Base-by-base conservation (phyloP, 352 stramenopile genomes). In the Phytophthora palmivora region DNA sequence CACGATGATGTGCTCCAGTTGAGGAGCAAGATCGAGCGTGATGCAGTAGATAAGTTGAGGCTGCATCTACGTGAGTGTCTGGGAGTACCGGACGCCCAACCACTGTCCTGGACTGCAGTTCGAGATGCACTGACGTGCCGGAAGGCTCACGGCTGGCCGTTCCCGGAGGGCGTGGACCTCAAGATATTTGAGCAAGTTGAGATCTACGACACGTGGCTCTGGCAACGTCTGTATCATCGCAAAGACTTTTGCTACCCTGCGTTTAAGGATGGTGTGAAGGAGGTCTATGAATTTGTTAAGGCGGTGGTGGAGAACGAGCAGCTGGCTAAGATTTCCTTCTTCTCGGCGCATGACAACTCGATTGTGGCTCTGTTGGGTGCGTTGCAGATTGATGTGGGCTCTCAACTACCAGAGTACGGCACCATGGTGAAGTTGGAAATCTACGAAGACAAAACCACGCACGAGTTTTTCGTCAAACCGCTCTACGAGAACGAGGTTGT, bases 341-440 rank as follows among this genome's bases (percentile, higher is more conserved):
- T 92, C 68, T 95, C 87, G 16, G 84, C 84, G 1, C 87, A 95
- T 50, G 84, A 95, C 70, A 93, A 93, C 63, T 91, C 87, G 37
- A 89, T 95, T 67, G 82, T 95, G 12, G 84, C 82, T 19, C 75
- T 93, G 54, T 50, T 92, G 59, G 78, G 78, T 21, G 82, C 84
- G 39, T 55, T 95, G 24, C 75, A 89, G 58, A 71, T 95, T 16
- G 65, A 92, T 5, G 78, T 91, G 37, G 78, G 77, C 6, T 61
- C 55, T 5, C 65, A 79, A 4, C 46, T 91, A 36, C 87, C 87
- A 0, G 70, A 85, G 48, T 94, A 94, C 47, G 87, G 87, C 52
- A 83, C 83, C 2, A 74, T 88, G 51, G 49, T 94, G 43, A 70
- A 74, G 16, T 80, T 95, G 15, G 83, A 95, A 50, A 62, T 93